Evolutionary conservation across 225 moss, liverwort and hornwort species (phyloP), one percentile per base, ranked within the genome.

Genomic region (Ulota crispa): DNA sequence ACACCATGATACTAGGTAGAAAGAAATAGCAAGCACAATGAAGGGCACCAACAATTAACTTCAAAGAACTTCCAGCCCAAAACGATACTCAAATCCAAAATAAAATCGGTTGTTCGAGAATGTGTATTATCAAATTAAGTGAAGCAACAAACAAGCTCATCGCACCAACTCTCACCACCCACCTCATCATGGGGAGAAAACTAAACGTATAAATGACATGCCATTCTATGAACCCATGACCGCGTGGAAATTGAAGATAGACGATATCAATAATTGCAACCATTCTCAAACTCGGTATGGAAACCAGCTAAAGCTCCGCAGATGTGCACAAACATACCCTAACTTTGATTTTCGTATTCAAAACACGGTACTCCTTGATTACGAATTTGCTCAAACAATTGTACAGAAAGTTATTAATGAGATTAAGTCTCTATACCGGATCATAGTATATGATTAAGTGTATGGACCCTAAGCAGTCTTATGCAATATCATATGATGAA

Each of bases 281-380:
- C 30, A 57, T n/a, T 53, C 31, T 54, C 11, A 54, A 67, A 65
- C 26, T 19, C 26, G 20, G 2, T 53, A 27, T 32, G 30, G 30
- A 69, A 78, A 43, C 70, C 70, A 79, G 23, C 13, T 59, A 69
- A 41, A 57, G 20, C 69, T 69, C 45, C 30, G 59, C 9, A 79
- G 9, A 68, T 30, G n/a, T 59, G 31, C 69, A 30, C 20, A 54
- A 41, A 15, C n/a, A 69, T 4, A 21, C 68, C 23, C 30, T 43
- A 42, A 43, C 27, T 68, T 37, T 13, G n/a, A 39, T 54, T 41
- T 27, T 55, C 28, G 3, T 56, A 20, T 11, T 24, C 68, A 36
- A 79, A 79, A 42, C 54, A 68, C 5, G 59, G 30, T 43, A 45
- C 57, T 28, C 43, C 1, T 59, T n/a, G 4, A 60, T 79, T 57